phyloP scores from a whole-genome alignment of 2,329 filamentous ascomycete genomes.

The Cyphellophora attinorum region DNA sequence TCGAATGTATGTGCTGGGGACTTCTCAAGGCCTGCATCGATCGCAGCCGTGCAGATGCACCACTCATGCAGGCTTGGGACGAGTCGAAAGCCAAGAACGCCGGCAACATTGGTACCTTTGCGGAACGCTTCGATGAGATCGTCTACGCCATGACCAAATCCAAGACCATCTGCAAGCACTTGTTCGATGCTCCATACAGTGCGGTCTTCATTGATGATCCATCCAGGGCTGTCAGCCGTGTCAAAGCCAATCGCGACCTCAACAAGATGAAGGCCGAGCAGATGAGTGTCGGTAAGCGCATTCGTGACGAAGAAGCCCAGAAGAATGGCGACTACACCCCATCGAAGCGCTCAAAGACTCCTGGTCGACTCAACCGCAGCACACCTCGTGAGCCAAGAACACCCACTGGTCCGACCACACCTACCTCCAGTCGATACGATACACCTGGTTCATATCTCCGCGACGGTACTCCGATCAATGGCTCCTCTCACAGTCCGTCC shows the following conservation, averaged over 20 bases:
- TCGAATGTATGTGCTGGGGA: conserved; percentile 26
- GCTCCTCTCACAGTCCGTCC: no score
- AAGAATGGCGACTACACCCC: not conserved
- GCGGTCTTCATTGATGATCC: conserved; percentile 29
- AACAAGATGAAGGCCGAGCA: conserved; percentile 24
- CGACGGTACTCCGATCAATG: no score
- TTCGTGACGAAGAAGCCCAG: conserved; percentile 10
- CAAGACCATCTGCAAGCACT: conserved; percentile 31
- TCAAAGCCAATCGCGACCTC: conserved; percentile 24
- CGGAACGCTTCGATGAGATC: conserved; percentile 15
- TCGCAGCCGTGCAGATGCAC: conserved; percentile 15
- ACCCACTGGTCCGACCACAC: no score
- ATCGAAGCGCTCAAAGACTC: conserved; percentile 7
- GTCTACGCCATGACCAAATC: conserved; percentile 14
- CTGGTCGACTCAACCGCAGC: no score
- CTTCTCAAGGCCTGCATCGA: conserved; percentile 21
- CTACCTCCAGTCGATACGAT: no score
- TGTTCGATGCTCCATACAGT: conserved; percentile 25
- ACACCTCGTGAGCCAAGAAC: no score
- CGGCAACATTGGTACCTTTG: conserved; percentile 15
- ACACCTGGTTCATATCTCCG: no score
- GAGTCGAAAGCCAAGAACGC: conserved; percentile 16
- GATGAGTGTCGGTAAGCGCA: conserved; percentile 24
- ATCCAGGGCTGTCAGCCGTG: conserved; percentile 18
- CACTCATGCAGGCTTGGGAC: conserved; percentile 20